Evolutionary conservation across 1,284 basidiomycete species (phyloP).

Genomic region (Entoloma clypeatum): DNA sequence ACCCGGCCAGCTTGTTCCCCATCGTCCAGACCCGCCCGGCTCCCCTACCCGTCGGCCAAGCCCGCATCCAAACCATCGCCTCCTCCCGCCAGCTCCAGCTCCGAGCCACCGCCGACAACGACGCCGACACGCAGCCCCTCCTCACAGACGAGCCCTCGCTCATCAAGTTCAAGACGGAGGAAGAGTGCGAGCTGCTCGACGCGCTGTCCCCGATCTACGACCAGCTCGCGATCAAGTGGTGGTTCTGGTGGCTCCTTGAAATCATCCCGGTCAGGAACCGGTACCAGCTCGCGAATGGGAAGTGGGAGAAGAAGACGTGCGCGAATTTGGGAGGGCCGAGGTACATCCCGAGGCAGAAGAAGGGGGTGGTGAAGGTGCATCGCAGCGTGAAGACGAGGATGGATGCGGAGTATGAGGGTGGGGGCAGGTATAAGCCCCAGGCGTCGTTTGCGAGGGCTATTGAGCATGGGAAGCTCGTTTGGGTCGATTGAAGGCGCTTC

Average conservation of each 20-base stretch:
- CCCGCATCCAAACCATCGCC: conserved; percentile 17
- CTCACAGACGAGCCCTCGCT: too few relatives aligned
- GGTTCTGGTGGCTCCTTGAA: conserved; percentile 45
- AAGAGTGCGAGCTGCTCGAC: conserved; percentile 40
- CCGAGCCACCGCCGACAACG: too few relatives aligned
- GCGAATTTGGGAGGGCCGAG: too few relatives aligned
- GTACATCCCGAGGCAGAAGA: conserved; percentile 18
- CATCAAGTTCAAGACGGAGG: conserved; percentile 31
- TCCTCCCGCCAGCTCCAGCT: too few relatives aligned
- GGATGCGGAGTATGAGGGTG: conserved; percentile 15
- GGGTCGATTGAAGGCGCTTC: too few relatives aligned
- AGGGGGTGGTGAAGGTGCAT: conserved; percentile 15
- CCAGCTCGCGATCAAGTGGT: conserved; percentile 30
- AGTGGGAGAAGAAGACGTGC: too few relatives aligned
- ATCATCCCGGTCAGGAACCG: conserved; percentile 30
- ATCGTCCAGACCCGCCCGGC: conserved; percentile 15
- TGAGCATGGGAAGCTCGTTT: conserved; percentile 11
- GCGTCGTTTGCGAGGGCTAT: conserved; percentile 16
- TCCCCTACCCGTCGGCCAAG: conserved; percentile 10
- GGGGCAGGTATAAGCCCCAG: conserved; percentile 14
- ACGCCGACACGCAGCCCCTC: too few relatives aligned
- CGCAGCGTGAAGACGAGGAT: conserved; percentile 18
- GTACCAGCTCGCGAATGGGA: conserved; percentile 24
- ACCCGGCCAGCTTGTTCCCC: conserved; percentile 15
- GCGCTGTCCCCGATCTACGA: conserved; percentile 41